Evolutionary conservation across 208 protist species (phyloP).

Genomic region (Spongospora subterranea): DNA sequence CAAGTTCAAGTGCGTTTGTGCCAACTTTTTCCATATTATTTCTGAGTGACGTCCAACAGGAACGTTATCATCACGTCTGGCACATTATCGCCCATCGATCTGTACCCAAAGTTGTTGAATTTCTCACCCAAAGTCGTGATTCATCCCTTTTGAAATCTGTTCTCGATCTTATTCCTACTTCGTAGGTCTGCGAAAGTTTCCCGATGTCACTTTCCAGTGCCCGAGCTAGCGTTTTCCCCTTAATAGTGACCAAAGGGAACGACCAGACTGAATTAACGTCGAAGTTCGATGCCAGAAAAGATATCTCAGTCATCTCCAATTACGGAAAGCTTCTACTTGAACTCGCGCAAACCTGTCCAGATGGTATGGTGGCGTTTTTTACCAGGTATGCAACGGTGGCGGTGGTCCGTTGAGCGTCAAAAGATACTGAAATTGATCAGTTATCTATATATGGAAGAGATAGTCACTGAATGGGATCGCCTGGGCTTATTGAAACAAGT

Average conservation of each 20-base stretch:
- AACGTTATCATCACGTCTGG: slow-evolving; percentile 92
- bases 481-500: slow-evolving; percentile 84
- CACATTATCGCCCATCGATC: slow-evolving; percentile 95
- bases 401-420: slow-evolving; percentile 10
- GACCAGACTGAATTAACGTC: slow-evolving; percentile 66
- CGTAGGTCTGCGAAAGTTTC: slow-evolving; percentile 84
- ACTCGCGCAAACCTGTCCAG: slow-evolving; percentile 85
- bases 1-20: slow-evolving; percentile 79
- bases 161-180: neutral
- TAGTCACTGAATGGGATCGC: slow-evolving; percentile 88
- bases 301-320: slow-evolving; percentile 89
- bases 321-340: slow-evolving; percentile 86
- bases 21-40: neutral
- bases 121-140: slow-evolving; percentile 83
- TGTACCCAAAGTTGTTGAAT: slow-evolving; percentile 97
- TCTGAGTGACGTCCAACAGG: neutral
- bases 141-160: neutral
- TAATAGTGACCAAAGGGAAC: slow-evolving; percentile 75
- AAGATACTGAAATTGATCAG: neutral
- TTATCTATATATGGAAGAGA: slow-evolving; percentile 79
- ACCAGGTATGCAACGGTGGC: slow-evolving; percentile 87
- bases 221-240: slow-evolving; percentile 85
- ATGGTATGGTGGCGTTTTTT: slow-evolving; percentile 97
- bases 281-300: slow-evolving; percentile 76
- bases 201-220: slow-evolving; percentile 87